These are phyloP conservation scores for Vanrija sp. DNA, from an alignment of 1,284 basidiomycete species.

Conservation along the genomic window DNA sequence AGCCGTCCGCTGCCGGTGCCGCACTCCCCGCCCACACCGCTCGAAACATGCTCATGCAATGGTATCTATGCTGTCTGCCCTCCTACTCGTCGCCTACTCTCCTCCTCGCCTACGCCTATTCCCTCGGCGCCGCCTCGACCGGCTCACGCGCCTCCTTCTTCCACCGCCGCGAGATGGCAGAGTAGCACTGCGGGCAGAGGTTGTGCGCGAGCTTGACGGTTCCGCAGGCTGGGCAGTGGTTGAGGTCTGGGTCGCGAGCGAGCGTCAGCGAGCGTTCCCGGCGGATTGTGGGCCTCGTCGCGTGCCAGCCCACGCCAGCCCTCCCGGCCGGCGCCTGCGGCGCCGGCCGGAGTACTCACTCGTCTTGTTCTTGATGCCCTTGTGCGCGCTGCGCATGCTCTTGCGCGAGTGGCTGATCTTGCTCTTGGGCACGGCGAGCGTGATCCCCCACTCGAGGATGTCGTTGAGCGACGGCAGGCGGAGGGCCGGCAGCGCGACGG, in stretches of 20 bases:
- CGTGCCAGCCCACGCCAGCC: too few relatives aligned
- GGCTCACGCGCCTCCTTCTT: slow-evolving; percentile 25
- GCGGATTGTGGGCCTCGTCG: too few relatives aligned
- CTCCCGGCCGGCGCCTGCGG: too few relatives aligned
- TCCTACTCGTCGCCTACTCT: too few relatives aligned
- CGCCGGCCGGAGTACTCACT: too few relatives aligned
- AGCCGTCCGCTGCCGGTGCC: too few relatives aligned
- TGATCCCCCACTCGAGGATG: slow-evolving; percentile 71
- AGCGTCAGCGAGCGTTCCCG: slow-evolving; percentile 19
- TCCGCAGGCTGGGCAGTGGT: slow-evolving; percentile 88
- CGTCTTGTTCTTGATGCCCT: slow-evolving; percentile 89
- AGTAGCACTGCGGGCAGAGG: slow-evolving; percentile 80
- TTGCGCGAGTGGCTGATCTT: slow-evolving; percentile 91
- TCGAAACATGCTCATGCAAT: too few relatives aligned
- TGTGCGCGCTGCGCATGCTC: slow-evolving; percentile 90
- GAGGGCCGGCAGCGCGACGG: not conserved
- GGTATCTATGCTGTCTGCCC: too few relatives aligned
- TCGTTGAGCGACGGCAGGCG: slow-evolving; percentile 60
- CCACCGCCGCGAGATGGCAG: slow-evolving; percentile 61
- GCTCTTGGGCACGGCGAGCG: slow-evolving; percentile 91
- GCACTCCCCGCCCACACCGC: too few relatives aligned
- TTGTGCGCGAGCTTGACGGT: slow-evolving; percentile 83
- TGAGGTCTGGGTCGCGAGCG: slow-evolving; percentile 62
- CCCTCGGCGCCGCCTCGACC: too few relatives aligned
- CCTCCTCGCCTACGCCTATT: too few relatives aligned